These are phyloP conservation scores for Bonia amplexicaulis DNA, from an alignment of 176 grass and related monocot genomes.

Conservation along the genomic window DNA sequence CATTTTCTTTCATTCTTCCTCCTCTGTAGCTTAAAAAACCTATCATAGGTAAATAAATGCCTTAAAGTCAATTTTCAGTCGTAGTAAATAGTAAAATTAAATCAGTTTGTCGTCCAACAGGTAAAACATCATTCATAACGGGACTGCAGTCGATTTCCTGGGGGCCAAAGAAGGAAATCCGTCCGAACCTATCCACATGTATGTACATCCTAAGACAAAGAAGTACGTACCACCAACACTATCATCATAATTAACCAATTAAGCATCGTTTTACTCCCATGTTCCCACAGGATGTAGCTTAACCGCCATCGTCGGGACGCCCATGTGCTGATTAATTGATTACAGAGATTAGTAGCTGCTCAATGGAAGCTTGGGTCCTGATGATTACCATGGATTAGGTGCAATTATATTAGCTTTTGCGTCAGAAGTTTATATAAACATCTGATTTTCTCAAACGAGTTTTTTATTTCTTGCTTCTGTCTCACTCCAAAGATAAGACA, in stretches of 20 bases:
- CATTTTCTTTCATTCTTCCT: no score
- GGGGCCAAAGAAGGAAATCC: no score
- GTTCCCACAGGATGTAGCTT: not conserved
- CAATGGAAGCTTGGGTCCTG: not conserved
- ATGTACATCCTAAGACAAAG: not conserved
- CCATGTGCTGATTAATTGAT: not conserved
- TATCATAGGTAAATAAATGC: not conserved
- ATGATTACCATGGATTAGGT: not conserved
- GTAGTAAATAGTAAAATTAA: no score
- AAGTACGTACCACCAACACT: not conserved
- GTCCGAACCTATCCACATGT: no score
- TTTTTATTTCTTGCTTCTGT: rapidly evolving
- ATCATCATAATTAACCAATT: not conserved
- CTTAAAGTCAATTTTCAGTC: not conserved
- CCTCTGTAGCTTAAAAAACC: no score
- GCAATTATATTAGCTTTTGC: no score
- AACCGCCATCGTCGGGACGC: not conserved
- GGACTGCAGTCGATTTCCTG: not conserved
- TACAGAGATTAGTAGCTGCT: not conserved
- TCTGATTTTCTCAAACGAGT: rapidly evolving
- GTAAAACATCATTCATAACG: not conserved
- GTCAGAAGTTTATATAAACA: no score
- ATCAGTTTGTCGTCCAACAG: not conserved
- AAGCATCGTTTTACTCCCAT: not conserved
- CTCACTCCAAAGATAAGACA: no score